phyloP scores from a whole-genome alignment of 768 basidiomycete genomes.

The Panaeolus cyanescens region DNA sequence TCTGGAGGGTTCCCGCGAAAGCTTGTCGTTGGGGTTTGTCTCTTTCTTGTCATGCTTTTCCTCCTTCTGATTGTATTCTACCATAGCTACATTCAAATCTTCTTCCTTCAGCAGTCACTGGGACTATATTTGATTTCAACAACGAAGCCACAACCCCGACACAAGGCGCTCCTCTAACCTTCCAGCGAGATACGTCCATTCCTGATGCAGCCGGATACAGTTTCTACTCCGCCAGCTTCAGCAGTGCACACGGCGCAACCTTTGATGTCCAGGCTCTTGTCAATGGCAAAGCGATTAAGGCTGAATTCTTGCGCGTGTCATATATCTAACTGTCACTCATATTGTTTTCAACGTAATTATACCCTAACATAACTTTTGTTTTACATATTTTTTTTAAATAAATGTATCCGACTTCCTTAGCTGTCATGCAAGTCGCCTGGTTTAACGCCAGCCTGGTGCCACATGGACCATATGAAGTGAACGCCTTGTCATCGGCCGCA shows the following conservation, averaged over 20 bases:
- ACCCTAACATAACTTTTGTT: too few relatives aligned
- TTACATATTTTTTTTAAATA: too few relatives aligned
- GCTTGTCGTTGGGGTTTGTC: conserved; percentile 4
- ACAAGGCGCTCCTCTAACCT: neutral
- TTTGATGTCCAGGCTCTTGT: neutral
- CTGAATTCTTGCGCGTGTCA: neutral
- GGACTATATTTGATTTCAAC: neutral
- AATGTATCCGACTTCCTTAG: too few relatives aligned
- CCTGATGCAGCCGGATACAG: neutral
- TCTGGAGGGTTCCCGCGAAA: neutral
- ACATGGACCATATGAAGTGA: too few relatives aligned
- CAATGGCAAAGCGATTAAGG: neutral
- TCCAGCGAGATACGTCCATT: neutral
- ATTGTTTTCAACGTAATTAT: too few relatives aligned
- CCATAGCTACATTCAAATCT: neutral
- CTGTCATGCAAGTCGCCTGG: too few relatives aligned
- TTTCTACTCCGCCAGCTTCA: neutral
- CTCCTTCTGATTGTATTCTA: neutral
- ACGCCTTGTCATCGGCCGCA: too few relatives aligned
- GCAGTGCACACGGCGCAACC: neutral
- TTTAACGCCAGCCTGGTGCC: too few relatives aligned
- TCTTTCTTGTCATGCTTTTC: too few relatives aligned
- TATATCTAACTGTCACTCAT: neutral
- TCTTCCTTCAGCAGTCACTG: neutral
- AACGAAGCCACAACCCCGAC: neutral